phyloP scores from a whole-genome alignment of 2,329 filamentous ascomycete species.

The Ophiocordyceps camponoti-leonardi region DNA sequence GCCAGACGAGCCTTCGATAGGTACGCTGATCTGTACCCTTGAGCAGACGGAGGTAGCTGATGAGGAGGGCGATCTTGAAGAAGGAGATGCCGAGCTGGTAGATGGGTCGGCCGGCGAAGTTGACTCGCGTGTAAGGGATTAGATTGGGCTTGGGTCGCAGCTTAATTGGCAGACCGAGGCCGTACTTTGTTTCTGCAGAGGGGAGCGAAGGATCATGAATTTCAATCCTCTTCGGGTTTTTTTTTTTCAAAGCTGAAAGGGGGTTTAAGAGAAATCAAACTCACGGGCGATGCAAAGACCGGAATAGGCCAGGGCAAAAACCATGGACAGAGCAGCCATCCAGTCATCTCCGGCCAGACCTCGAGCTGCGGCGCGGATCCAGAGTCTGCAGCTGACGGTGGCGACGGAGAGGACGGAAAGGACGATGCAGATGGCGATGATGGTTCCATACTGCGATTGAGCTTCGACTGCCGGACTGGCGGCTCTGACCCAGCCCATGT shows the following conservation, averaged over 20 bases:
- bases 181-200: slow-evolving; percentile 30
- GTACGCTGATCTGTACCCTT: slow-evolving; percentile 25
- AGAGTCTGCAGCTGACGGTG: slow-evolving; percentile 17
- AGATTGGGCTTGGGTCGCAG: slow-evolving; percentile 25
- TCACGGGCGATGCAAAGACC: slow-evolving; percentile 30
- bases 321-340: slow-evolving; percentile 20
- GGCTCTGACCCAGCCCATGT: no score
- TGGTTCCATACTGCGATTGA: no score
- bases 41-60: slow-evolving; percentile 33
- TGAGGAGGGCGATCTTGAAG: slow-evolving; percentile 36
- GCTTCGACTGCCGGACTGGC: no score
- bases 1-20: slow-evolving; percentile 27
- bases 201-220: no score
- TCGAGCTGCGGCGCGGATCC: no score
- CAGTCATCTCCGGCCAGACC: slow-evolving; percentile 31
- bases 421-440: no score
- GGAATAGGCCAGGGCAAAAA: slow-evolving; percentile 31
- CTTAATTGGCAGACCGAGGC: slow-evolving; percentile 28
- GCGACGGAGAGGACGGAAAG: neutral
- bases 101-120: slow-evolving; percentile 34
- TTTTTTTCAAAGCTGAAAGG: no score
- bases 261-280: slow-evolving; percentile 5
- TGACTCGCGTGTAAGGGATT: slow-evolving; percentile 27
- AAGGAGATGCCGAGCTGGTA: slow-evolving; percentile 38
- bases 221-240: no score